Evolutionary conservation across 495 filamentous ascomycete genomes (phyloP), one percentile per base, ranked within the genome.

Genomic region (Staphylotrichum longicolle): DNA sequence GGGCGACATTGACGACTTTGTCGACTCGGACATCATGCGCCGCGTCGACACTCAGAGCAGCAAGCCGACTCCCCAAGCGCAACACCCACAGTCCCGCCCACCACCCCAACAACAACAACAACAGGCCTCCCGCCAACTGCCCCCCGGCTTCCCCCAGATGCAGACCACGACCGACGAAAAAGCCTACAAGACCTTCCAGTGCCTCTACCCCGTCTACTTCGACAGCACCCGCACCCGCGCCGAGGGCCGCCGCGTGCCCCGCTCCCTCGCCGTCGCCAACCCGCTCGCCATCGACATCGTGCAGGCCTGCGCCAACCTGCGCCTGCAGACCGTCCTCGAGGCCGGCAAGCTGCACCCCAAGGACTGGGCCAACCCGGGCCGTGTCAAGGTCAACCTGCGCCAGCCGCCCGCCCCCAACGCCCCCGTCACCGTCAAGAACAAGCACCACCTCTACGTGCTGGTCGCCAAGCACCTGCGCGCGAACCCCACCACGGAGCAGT

Each of bases 361-460:
- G 75, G 94, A 98, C 76, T 98, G 94, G 94, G 88, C 87, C 40
- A 98, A 98, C 76, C 94, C 94, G 11, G 94, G 94, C 0, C 81
- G 94, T 34, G 91, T 98, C 64, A 83, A 90, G 54, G 84, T 96
- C 27, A 75, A 84, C 66, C 75, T 97, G 54, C 55, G 56, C 37
- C 30, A 27, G 15, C 46, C 32, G 3, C 57, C 55, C 33, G 53
- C 20, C 9, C 37, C 32, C 35, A 32, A 27, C 20, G 64, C 74
- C 20, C 41, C 46, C 30, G 5, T 14, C n/a, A 10, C 14, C 1
- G 79, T 96, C 42, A 89, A 89, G 74, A 96, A 94, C 70, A 98
- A 98, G 73, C 88, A 93, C 72, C 88, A 96, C 65, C 86, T 98
- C 51, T 93, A 90, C 68, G 81, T 84, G 54, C 81, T 91, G 3